Percentiles rank a stretch among this genome's conserved stretches.
Evolutionary conservation across 2,329 filamentous ascomycete species (phyloP).

Genomic region (Penicillium sp.): DNA sequence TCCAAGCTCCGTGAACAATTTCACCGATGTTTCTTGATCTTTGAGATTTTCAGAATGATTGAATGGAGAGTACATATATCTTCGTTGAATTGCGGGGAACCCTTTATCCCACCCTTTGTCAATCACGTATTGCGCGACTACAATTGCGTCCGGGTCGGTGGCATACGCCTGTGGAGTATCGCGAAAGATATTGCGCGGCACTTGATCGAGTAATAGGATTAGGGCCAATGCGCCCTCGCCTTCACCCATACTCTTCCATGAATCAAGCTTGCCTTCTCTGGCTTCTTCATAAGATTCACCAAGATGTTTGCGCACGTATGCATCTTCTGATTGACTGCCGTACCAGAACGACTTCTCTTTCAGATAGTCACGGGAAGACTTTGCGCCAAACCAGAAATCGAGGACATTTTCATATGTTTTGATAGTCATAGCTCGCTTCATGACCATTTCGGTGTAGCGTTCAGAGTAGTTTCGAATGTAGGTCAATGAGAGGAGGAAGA

Average conservation of each 20-base stretch:
- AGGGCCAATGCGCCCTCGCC: conserved; percentile 38
- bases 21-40: conserved; percentile 30
- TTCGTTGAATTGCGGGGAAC: conserved; percentile 24
- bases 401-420: conserved; percentile 20
- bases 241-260: conserved; percentile 17
- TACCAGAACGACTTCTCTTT: conserved; percentile 29
- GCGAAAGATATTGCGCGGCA: conserved; percentile 43
- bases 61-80: conserved; percentile 43
- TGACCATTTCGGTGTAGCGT: neutral
- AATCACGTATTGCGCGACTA: conserved; percentile 31
- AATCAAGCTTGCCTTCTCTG: conserved; percentile 22
- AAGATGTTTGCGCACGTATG: conserved; percentile 24
- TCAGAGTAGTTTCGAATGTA: too few relatives aligned
- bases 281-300: conserved; percentile 23
- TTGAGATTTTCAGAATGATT: conserved; percentile 41
- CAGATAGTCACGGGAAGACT: conserved; percentile 21
- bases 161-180: conserved; percentile 35
- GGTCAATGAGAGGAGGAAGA: too few relatives aligned
- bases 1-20: conserved; percentile 18
- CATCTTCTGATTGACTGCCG: conserved; percentile 26
- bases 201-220: conserved; percentile 45
- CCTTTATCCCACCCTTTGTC: conserved; percentile 33
- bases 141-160: conserved; percentile 34
- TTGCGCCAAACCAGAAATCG: conserved; percentile 32
- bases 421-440: conserved; percentile 5